A percentile compares a stretch with the other conserved stretches of the same genome.
Evolutionary conservation across 352 stramenopile genomes (phyloP).

Genomic region (Hyaloperonospora arabidopsidis): DNA sequence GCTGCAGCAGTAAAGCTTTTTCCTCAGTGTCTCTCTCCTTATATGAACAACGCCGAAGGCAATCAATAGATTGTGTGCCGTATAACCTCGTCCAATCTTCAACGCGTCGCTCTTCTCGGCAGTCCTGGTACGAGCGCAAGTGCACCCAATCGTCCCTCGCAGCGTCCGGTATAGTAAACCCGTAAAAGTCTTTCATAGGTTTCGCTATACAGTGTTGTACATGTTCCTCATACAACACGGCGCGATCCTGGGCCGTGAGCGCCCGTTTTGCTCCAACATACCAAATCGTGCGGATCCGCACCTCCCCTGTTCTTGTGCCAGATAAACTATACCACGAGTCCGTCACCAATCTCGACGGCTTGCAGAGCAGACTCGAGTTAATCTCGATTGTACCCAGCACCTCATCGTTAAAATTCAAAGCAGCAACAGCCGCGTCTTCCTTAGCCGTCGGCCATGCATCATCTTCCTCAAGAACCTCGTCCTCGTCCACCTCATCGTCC

Average conservation of each 20-base stretch:
- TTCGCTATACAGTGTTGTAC: conserved; percentile 19
- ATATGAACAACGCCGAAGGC: conserved; percentile 24
- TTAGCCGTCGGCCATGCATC: conserved; percentile 14
- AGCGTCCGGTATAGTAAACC: conserved; percentile 47
- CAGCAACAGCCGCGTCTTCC: conserved; percentile 2
- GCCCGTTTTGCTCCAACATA: conserved; percentile 17
- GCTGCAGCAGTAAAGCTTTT: conserved; percentile 28
- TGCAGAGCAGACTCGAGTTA: conserved; percentile 30
- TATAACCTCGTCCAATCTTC: conserved; percentile 55
- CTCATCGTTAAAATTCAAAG: conserved; percentile 30
- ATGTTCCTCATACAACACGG: conserved; percentile 36
- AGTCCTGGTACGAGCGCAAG: conserved; percentile 66
- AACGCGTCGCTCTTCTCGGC: conserved; percentile 56
- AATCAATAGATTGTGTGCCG: conserved; percentile 35
- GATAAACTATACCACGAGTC: conserved; percentile 57
- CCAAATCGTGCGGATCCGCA: conserved; percentile 57
- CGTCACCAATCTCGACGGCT: conserved; percentile 28
- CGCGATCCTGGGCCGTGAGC: conserved; percentile 21
- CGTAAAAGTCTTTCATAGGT: conserved; percentile 51
- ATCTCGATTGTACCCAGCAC: conserved; percentile 50
- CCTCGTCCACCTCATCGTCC: conserved; percentile 15
- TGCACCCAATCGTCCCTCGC: conserved; percentile 43
- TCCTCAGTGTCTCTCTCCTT: conserved; percentile 28
- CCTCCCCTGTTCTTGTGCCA: conserved; percentile 44
- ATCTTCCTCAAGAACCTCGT: conserved; percentile 17